Evolutionary conservation across 2,329 filamentous ascomycete species (phyloP), one percentile per base, ranked within the genome.

Genomic region (Neobulgaria alba): DNA sequence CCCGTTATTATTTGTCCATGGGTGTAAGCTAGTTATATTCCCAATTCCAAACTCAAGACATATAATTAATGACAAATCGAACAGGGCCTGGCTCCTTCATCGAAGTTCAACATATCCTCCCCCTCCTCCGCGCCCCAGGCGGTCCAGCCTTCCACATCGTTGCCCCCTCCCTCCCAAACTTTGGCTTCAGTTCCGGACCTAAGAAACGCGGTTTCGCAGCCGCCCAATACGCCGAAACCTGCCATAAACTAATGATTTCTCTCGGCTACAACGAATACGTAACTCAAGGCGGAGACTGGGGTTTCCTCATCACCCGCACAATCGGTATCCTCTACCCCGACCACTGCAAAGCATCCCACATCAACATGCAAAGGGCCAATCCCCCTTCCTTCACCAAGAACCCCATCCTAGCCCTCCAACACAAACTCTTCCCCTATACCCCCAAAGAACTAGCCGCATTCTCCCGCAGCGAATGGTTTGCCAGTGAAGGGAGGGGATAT

Each of bases 231-330:
- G 77, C 77, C 2, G 76, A 85, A 57, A 69, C 70, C 0, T 65
- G 75, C 48, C 74, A 87, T 57, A 77, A 76, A 41, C 62, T 87
- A 7, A 88, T 88, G 82, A 61, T 73, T 5, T 68, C 70, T 10
- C 67, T 87, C 2, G 80, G 80, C 0, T 87, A 83, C 55, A 49
- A 67, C 2, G 64, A 75, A 61, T 84, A 81, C 44, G 69, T 67
- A 5, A 72, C 68, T 0, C 74, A 84, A 60, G 79, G 78, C 47
- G 82, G 82, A 19, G 82, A 86, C 54, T 85, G 79, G 81, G 83
- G 82, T 14, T 77, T 70, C 55, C 68, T 71, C 51, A 73, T 87
- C 50, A 79, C 78, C 9, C 72, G 82, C 3, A 61, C 69, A 8
- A 72, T 88, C 41, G 74, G 73, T 0, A 57, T 72, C 4, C 57